Percentiles rank a stretch among this genome's conserved stretches.
Evolutionary conservation across 1,139 yeast species (phyloP).

Genomic region (Saccharomyces hybrid): DNA sequence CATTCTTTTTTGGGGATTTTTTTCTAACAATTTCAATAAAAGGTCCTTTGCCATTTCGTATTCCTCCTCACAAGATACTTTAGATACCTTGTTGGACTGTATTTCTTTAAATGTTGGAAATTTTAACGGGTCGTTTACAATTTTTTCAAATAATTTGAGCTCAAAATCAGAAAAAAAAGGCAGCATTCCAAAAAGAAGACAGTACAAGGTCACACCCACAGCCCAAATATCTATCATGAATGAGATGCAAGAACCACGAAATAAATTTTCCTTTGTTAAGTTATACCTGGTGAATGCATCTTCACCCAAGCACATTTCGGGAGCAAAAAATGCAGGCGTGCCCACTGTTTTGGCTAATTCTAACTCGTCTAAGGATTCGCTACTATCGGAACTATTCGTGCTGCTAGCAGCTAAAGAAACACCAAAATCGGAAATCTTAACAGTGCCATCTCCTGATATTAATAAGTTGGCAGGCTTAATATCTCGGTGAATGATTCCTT

Average conservation of each 20-base stretch:
- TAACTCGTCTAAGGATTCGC: slow-evolving; percentile 44
- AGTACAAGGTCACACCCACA: slow-evolving; percentile 83
- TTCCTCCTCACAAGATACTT: slow-evolving; percentile 38
- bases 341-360: slow-evolving; percentile 89
- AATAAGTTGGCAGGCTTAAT: slow-evolving; percentile 93
- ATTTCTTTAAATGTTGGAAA: slow-evolving; percentile 49
- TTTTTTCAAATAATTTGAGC: slow-evolving; percentile 75
- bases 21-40: slow-evolving; percentile 53
- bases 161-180: slow-evolving; percentile 92
- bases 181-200: slow-evolving; percentile 77
- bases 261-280: slow-evolving; percentile 24
- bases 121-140: slow-evolving; percentile 52
- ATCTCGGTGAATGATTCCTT: slow-evolving; percentile 93
- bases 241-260: slow-evolving; percentile 34
- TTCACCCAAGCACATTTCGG: slow-evolving; percentile 28
- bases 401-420: slow-evolving; percentile 73
- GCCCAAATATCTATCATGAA: slow-evolving; percentile 92
- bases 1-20: slow-evolving; percentile 62
- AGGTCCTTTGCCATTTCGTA: slow-evolving; percentile 60
- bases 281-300: slow-evolving; percentile 18
- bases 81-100: slow-evolving; percentile 29
- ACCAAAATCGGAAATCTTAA: slow-evolving; percentile 94
- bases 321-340: slow-evolving; percentile 63
- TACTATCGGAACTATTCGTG: slow-evolving; percentile 43
- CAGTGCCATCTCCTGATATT: slow-evolving; percentile 61